A percentile compares a stretch with the other conserved stretches of the same genome.
Evolutionary conservation across 306 rosid species (phyloP).

Genomic region (Citrullus mucosospermus): DNA sequence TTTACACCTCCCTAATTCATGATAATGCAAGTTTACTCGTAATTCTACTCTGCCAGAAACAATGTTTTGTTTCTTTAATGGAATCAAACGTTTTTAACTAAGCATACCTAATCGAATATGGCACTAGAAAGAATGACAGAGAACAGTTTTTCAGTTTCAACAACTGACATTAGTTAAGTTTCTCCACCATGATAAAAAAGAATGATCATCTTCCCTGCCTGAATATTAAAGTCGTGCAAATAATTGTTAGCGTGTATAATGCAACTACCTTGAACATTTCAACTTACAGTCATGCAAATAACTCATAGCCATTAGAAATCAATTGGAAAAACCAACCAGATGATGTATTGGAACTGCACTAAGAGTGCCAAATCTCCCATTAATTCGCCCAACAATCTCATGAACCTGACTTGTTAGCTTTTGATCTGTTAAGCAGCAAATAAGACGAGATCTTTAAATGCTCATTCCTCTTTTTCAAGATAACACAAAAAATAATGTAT

Average conservation of each 20-base stretch:
- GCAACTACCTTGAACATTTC: conserved; percentile 7
- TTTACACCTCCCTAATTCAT: not conserved
- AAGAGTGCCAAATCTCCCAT: conserved; percentile 95
- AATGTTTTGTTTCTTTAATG: not conserved
- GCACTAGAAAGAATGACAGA: not conserved
- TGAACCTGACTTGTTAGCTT: conserved; percentile 97
- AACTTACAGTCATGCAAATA: conserved; percentile 5
- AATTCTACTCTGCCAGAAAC: too few relatives aligned
- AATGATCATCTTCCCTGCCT: not conserved
- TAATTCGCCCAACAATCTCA: conserved; percentile 95
- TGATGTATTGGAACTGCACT: conserved; percentile 94
- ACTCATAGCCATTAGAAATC: not conserved
- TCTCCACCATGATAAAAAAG: not conserved
- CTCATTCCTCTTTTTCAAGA: not conserved
- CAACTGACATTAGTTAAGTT: not conserved
- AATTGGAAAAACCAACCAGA: conserved; percentile 47
- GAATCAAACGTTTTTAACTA: not conserved
- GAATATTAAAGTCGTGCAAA: not conserved
- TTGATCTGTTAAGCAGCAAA: conserved; percentile 52
- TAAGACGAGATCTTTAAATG: not conserved
- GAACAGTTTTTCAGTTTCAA: not conserved
- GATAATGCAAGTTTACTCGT: not conserved
- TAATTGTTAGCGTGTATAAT: not conserved
- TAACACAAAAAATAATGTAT: not conserved
- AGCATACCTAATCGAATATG: not conserved